Conservation (phyloP, 1,284 basidiomycete genomes). For the Ceratobasidium sp. region DNA sequence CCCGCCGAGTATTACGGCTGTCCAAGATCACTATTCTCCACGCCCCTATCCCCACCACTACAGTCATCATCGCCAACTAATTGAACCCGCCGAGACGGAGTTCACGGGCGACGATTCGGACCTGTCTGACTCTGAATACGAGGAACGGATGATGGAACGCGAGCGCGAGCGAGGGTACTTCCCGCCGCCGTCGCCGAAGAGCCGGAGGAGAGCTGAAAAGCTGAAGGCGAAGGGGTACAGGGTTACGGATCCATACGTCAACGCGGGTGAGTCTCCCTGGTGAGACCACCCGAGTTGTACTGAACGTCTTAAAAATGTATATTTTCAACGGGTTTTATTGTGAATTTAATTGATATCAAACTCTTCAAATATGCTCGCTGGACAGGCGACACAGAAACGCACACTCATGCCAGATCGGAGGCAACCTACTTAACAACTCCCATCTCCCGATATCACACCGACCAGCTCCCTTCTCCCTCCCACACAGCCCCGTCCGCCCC, state of each 20-base stretch:
- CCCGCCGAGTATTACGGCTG: not conserved
- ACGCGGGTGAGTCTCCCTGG: conserved; percentile 45
- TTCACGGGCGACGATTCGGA: conserved; percentile 22
- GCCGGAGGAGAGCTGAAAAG: conserved; percentile 17
- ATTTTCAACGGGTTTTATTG: conserved; percentile 23
- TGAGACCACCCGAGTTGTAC: conserved; percentile 24
- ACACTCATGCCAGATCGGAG: not conserved
- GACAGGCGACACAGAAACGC: not conserved
- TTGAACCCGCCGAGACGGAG: not conserved
- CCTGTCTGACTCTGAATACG: not conserved
- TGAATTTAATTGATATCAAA: not conserved
- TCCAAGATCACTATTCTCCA: conserved; percentile 8
- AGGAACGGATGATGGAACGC: not conserved
- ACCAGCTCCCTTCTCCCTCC: conserved; percentile 1
- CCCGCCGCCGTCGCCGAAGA: conserved; percentile 35
- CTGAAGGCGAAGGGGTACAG: conserved; percentile 27
- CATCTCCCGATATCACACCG: not conserved
- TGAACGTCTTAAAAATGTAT: not conserved
- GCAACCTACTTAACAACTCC: not conserved
- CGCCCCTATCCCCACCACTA: not conserved
- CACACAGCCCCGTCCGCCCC: not conserved
- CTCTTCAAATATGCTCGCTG: too few species aligned
- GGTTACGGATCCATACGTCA: conserved; percentile 30
- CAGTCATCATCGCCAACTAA: not conserved
- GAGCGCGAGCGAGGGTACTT: not conserved